These are phyloP conservation scores for Annona cherimola DNA, from an alignment of 164 flowering plant genomes.

Conservation along the genomic window DNA sequence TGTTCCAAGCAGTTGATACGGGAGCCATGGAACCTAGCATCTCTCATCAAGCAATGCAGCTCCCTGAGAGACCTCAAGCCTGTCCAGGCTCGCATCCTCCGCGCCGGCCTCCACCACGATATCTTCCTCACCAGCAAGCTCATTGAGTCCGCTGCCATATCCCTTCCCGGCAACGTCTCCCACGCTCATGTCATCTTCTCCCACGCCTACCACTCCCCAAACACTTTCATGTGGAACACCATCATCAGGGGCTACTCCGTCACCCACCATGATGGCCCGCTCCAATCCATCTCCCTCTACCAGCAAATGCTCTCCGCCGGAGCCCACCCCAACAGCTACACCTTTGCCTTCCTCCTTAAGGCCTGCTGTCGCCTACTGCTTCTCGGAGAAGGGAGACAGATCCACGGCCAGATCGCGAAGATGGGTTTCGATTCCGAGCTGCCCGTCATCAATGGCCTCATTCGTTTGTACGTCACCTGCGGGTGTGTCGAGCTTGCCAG, in stretches of 20 bases:
- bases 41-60: constrained; percentile 10
- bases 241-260: constrained; percentile 23
- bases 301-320: constrained; percentile 12
- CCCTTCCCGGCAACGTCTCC: constrained; percentile 10
- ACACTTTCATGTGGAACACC: constrained; percentile 26
- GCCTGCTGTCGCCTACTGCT: constrained; percentile 14
- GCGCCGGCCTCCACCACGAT: constrained; percentile 16
- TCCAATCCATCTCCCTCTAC: constrained; percentile 10
- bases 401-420: constrained; percentile 14
- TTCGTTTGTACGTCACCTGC: constrained; percentile 9
- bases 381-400: constrained; percentile 8
- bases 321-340: constrained; percentile 13
- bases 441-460: constrained; percentile 14
- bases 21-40: background rate
- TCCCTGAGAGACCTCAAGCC: constrained; percentile 12
- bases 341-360: constrained; percentile 18
- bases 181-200: constrained; percentile 23
- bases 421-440: constrained; percentile 14
- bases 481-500: constrained; percentile 9
- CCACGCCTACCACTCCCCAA: constrained; percentile 5
- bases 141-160: constrained; percentile 17
- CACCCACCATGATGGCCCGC: background rate
- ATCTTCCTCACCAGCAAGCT: constrained; percentile 18
- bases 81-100: constrained; percentile 21
- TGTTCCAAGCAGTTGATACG: constrained; percentile 1